Conservation (phyloP, 2,329 filamentous ascomycete genomes). For the Aspergillus vadensis region DNA sequence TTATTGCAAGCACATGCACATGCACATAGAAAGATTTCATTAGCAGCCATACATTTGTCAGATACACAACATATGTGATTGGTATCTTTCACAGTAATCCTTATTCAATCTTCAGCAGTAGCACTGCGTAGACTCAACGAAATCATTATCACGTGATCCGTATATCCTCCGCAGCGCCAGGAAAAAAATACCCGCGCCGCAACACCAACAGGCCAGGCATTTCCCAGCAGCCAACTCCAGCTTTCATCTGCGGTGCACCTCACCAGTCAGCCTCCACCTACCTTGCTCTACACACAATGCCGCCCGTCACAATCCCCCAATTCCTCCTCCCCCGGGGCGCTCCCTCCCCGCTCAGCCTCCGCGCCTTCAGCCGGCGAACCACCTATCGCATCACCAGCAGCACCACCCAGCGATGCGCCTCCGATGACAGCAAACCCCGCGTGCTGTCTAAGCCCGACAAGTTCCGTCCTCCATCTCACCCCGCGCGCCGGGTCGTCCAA, state of each 20-base stretch:
- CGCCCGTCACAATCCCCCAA: constrained; percentile 55
- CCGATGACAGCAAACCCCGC: constrained; percentile 56
- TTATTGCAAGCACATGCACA: background rate
- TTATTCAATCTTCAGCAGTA: background rate
- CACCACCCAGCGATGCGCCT: constrained; percentile 29
- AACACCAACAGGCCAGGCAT: background rate
- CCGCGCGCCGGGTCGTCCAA: constrained; percentile 64
- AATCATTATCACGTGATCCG: background rate
- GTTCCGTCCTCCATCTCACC: constrained; percentile 92
- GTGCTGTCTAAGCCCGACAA: constrained; percentile 83
- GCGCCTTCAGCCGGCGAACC: constrained; percentile 26
- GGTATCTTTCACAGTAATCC: background rate
- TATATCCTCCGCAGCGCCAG: background rate
- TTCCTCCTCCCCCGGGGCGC: constrained; percentile 67
- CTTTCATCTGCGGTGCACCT: background rate
- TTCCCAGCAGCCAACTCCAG: background rate
- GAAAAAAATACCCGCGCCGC: background rate
- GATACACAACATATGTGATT: no score
- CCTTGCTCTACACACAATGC: constrained; percentile 15
- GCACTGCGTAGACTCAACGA: background rate
- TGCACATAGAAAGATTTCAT: no score
- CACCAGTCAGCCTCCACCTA: no score
- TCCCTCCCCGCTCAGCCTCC: constrained; percentile 34
- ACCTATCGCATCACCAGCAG: constrained; percentile 13
- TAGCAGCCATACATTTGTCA: no score